Evolutionary conservation across 176 grass and related monocot species (phyloP).

Genomic region (Cymbopogon citratus): DNA sequence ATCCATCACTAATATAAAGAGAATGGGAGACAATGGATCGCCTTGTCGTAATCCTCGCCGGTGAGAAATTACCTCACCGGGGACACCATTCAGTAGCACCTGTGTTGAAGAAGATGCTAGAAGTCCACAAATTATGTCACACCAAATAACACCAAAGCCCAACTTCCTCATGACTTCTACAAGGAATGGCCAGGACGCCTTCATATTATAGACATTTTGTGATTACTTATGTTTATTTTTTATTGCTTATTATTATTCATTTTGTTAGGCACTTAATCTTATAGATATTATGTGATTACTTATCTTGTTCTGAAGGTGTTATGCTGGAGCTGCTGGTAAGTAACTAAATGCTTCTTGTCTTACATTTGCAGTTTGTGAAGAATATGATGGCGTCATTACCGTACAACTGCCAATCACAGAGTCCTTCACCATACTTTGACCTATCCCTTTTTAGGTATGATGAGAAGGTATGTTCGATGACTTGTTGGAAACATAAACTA

Average conservation of each 20-base stretch:
- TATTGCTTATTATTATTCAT: not conserved
- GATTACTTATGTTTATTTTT: not conserved
- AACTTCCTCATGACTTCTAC: too few species aligned
- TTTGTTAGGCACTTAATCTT: not conserved
- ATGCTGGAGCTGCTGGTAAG: constrained; percentile 22
- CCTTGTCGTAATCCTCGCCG: too few species aligned
- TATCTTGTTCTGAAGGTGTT: not conserved
- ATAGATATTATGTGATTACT: not conserved
- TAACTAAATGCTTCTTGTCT: constrained; percentile 1
- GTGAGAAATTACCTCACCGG: too few species aligned
- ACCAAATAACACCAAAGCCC: too few species aligned
- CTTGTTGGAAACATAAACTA: constrained; percentile 7
- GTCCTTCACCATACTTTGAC: constrained; percentile 96
- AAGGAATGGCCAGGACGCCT: too few species aligned
- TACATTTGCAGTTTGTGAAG: constrained; percentile 66
- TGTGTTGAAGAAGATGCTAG: too few species aligned
- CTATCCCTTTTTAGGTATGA: constrained; percentile 96
- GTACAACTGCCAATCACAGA: constrained; percentile 90
- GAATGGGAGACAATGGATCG: too few species aligned
- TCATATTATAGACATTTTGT: not conserved
- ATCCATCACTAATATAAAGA: too few species aligned
- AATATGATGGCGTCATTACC: constrained; percentile 87
- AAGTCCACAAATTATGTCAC: too few species aligned
- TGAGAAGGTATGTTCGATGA: constrained; percentile 66
- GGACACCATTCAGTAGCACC: too few species aligned